Percentiles rank a stretch among this genome's conserved stretches.
These are phyloP conservation scores for Nissolia schottii DNA, from an alignment of 306 rosid species.

Conservation along the genomic window DNA sequence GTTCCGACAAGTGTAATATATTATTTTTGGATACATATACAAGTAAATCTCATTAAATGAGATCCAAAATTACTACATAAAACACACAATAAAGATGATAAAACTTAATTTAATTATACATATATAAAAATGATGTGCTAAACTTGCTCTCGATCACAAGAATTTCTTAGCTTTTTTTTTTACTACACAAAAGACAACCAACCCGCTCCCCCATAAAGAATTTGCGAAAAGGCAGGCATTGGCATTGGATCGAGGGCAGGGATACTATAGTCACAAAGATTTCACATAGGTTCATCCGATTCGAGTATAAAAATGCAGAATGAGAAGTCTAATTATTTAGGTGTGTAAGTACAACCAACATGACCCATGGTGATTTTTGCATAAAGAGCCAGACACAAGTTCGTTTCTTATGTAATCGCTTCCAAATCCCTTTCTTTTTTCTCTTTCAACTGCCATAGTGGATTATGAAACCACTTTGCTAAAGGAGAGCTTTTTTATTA, in stretches of 20 bases:
- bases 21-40: no score
- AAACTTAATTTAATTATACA: no score
- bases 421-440: background rate
- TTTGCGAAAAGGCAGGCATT: background rate
- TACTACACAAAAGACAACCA: background rate
- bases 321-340: background rate
- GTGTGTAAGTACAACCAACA: background rate
- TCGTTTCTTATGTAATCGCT: background rate
- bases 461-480: background rate
- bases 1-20: no score
- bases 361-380: no score
- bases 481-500: background rate
- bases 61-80: no score
- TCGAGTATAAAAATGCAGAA: background rate
- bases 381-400: no score
- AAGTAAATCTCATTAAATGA: no score
- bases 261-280: constrained; percentile 5
- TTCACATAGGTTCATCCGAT: background rate
- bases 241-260: constrained; percentile 15
- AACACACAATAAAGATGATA: no score
- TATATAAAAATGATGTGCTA: no score
- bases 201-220: background rate
- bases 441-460: background rate
- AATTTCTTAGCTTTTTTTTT: background rate
- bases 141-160: no score